A percentile compares a stretch with the other conserved stretches of the same genome.
Evolutionary conservation across 2,329 filamentous ascomycete species (phyloP).

Genomic region (Aureobasidium sp.): DNA sequence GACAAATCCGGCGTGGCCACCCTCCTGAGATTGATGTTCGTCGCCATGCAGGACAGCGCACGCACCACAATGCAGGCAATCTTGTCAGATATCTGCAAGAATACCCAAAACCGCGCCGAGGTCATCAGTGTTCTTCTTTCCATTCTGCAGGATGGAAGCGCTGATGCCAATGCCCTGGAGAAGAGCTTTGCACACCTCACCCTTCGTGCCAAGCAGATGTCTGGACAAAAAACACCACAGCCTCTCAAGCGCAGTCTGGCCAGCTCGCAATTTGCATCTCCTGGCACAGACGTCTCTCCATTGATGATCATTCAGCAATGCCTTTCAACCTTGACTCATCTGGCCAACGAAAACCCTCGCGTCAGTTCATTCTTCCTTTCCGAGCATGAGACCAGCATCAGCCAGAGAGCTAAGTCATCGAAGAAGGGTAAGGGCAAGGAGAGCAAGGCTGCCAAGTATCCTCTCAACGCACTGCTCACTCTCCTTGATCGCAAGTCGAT

Average conservation of each 20-base stretch:
- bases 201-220: constrained; percentile 70
- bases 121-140: constrained; percentile 88
- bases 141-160: constrained; percentile 91
- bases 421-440: constrained; percentile 83
- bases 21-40: constrained; percentile 96
- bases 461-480: constrained; percentile 81
- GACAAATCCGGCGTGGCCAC: constrained; percentile 94
- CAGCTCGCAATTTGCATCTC: constrained; percentile 39
- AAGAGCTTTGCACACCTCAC: constrained; percentile 92
- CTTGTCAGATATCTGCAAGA: constrained; percentile 86
- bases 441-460: constrained; percentile 74
- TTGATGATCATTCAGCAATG: constrained; percentile 95
- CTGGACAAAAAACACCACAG: constrained; percentile 73
- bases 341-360: constrained; percentile 78
- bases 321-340: constrained; percentile 72
- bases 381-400: constrained; percentile 71
- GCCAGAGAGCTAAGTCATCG: constrained; percentile 59
- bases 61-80: constrained; percentile 79
- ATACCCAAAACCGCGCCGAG: constrained; percentile 90
- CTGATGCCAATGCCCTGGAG: constrained; percentile 87
- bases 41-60: constrained; percentile 81
- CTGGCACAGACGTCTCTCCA: constrained; percentile 79
- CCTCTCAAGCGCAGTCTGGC: constrained; percentile 68
- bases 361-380: constrained; percentile 88
- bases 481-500: constrained; percentile 90